Evolutionary conservation across 1,284 basidiomycete species (phyloP).

Genomic region (Butyriboletus appendiculatus): DNA sequence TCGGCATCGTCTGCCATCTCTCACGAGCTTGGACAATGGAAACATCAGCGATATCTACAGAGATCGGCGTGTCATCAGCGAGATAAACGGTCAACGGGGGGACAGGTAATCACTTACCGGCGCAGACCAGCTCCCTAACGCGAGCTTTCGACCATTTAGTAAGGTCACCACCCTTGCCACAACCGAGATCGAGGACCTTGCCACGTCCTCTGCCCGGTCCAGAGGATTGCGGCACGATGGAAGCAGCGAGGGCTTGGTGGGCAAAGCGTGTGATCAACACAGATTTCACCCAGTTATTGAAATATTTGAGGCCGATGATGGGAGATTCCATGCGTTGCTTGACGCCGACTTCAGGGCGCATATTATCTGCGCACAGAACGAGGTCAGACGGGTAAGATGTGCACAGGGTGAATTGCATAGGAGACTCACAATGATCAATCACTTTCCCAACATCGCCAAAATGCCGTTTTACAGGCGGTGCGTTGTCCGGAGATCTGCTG

Average conservation of each 20-base stretch:
- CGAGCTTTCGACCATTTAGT: conserved; percentile 94
- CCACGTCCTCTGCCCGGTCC: conserved; percentile 47
- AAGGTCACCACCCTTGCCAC: conserved; percentile 97
- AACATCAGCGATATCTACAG: conserved; percentile 84
- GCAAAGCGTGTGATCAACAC: conserved; percentile 90
- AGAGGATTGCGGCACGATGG: conserved; percentile 31
- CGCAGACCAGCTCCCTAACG: conserved; percentile 77
- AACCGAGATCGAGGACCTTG: conserved; percentile 94
- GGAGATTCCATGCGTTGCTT: conserved; percentile 86
- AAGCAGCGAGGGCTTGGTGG: conserved; percentile 56
- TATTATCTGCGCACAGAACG: conserved; percentile 67
- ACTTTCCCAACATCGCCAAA: conserved; percentile 68
- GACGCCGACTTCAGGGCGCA: conserved; percentile 88
- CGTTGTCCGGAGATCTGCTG: conserved; percentile 42
- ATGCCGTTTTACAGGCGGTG: conserved; percentile 51
- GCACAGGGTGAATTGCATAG: not conserved
- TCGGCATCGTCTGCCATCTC: conserved; percentile 59
- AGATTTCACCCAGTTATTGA: conserved; percentile 99
- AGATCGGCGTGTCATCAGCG: not conserved
- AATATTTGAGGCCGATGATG: conserved; percentile 94
- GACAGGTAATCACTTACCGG: conserved; percentile 60
- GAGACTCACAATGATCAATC: conserved; percentile 66
- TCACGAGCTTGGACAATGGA: conserved; percentile 89
- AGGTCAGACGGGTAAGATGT: not conserved
- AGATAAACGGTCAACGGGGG: conserved; percentile 2